Evolutionary conservation across 441 rosid species (phyloP), one percentile per base, ranked within the genome.

Genomic region (Macaranga tanarius): DNA sequence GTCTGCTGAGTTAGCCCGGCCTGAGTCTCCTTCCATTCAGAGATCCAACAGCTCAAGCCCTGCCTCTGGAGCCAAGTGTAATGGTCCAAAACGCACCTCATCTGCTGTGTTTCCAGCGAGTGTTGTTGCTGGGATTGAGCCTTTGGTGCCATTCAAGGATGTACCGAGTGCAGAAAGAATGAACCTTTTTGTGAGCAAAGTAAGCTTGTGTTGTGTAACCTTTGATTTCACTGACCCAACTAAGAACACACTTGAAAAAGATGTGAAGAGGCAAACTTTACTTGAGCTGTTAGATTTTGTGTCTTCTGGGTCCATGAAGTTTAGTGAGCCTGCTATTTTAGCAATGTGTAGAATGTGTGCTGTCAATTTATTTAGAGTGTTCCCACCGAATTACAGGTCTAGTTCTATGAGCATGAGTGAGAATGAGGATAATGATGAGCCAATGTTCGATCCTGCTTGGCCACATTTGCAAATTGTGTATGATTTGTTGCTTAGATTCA

Each of bases 341-440:
- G 98, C 95, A 0, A 87, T 87, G 92, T 90, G 95, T 84, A 90
- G 90, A 74, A 91, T 93, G 98, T 90, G 92, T 80, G 92, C 93
- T 79, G 86, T 86, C 63, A 91, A 91, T 82, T 67, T 93, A 60
- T 93, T 93, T 67, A 78, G 98, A 80, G 87, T 84, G 48, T 88
- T 89, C 56, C 92, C 95, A 5, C 97, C 97, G 7, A 88, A 81
- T 74, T 85, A 82, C 65, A 79, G 86, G 83, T 82, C 85, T 67
- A 85, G 65, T 77, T 75, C 73, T 2, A 71, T 23, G 9, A 67
- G 69, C 16, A 74, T 75, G 47, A 70, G 79, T 31, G 92, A 86
- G 11, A 89, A 87, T 52, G 85, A 86, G 48, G 91, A 91, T 62
- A 88, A 83, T 17, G 96, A 90, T 25, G 96, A 93, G 56, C 96